Evolutionary conservation across 768 basidiomycete genomes (phyloP), one percentile per base, ranked within the genome.

Genomic region (Boletus tylopilopsis): DNA sequence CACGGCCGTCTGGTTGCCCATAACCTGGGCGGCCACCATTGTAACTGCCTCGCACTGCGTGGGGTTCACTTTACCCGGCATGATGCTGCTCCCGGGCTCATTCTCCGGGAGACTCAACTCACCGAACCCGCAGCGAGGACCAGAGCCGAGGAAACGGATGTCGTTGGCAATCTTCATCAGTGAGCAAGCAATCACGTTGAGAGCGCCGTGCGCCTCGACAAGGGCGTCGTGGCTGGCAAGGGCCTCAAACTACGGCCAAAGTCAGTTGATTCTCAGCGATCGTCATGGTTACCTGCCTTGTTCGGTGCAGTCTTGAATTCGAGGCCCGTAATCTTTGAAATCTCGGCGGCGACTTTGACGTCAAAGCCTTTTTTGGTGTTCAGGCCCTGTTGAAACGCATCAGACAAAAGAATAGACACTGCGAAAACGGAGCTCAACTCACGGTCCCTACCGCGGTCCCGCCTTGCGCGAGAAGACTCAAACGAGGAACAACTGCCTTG

Each of bases 131-230:
- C 96, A 99, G 37, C 96, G 88, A 50, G 96, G 96, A 49, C 96
- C 96, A 42, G 95, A 98, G 22, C 85, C 95, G 58, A 99, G 87
- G 79, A 88, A 98, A 45, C 96, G 87, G 66, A 99, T 95, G 64
- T 99, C 96, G 67, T 99, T 98, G 42, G 95, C 95, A 62, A 99
- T 97, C 79, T 99, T 99, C 93, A 97, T 96, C 58, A 97, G 73
- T 9, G 93, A 96, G 66, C 88, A 90, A n/a, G 96, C 96, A 47
- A 99, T 70, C 37, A 90, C 89, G 71, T 98, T 98, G 57, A 99
- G 80, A 15, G 94, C 95, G 47, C 96, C 96, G 50, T 97, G 95
- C 10, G 94, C 84, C 72, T 99, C 96, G 19, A 98, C 92, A 48
- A 99, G 82, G 6, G 96, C 96, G 69, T 99, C 96, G 68, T 99